These are phyloP conservation scores for Pestalotiopsis sp. DNA, from an alignment of 2,329 filamentous ascomycete species.

Conservation along the genomic window DNA sequence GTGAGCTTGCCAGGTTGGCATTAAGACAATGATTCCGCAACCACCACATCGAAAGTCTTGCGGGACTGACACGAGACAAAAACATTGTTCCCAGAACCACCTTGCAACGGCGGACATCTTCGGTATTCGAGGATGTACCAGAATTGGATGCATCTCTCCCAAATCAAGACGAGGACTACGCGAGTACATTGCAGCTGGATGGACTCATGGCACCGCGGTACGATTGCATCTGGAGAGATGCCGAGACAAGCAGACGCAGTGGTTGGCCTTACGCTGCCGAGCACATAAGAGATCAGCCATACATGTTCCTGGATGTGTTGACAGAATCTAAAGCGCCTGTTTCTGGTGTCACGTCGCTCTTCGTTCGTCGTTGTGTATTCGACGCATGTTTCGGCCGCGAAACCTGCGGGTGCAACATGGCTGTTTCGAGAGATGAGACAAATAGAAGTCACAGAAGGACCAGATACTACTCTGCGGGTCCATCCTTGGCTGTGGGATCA, in stretches of 20 bases:
- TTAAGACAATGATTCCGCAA: too few species aligned
- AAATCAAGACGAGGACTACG: too few species aligned
- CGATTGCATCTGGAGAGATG: background rate
- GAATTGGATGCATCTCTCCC: background rate
- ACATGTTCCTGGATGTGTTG: background rate
- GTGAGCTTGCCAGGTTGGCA: too few species aligned
- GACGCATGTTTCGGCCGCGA: background rate
- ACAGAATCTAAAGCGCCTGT: background rate
- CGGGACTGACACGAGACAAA: too few species aligned
- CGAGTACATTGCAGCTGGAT: too few species aligned
- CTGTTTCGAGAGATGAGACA: background rate
- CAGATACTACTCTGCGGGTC: background rate
- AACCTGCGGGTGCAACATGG: too few species aligned
- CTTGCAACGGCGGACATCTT: background rate
- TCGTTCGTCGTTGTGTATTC: background rate
- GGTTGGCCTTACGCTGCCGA: background rate
- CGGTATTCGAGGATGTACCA: background rate
- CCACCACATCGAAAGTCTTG: too few species aligned
- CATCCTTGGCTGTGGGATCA: background rate
- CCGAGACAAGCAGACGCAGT: background rate
- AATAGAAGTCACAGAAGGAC: background rate
- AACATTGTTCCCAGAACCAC: background rate
- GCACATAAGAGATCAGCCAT: background rate
- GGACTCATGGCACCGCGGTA: too few species aligned
- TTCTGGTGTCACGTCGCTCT: background rate